Base-by-base conservation (phyloP, 2,329 filamentous ascomycete species). In the Furcasterigmium sp. region DNA sequence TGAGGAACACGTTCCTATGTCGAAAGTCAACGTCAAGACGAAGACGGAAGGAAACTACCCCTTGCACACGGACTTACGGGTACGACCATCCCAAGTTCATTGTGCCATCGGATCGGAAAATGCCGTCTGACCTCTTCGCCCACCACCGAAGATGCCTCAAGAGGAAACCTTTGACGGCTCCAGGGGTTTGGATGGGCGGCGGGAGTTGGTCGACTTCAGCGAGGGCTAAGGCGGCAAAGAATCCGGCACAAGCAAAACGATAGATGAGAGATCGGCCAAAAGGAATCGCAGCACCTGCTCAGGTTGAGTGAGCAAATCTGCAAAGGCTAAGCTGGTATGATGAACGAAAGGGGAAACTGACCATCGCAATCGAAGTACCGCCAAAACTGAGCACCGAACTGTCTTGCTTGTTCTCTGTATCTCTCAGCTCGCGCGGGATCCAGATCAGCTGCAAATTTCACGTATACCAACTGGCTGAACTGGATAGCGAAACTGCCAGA, bases 61-160 rank as follows among this genome's bases (percentile, higher is more conserved):
- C n/a, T n/a, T n/a, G n/a, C n/a, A n/a, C n/a, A n/a, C n/a, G n/a
- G n/a, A 26, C 23, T 26, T 11, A 26, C 23, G 23, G 23, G 11
- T 26, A 26, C 7, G 23, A 7, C 23, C 23, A 26, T 7, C 23
- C 23, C 7, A 26, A 11, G 11, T 26, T 87, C 44, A 90, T 67
- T 41, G 85, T 89, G 26, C 85, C 86, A 46, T 82, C 82, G 1
- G 81, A 66, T 45, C 82, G 82, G 73, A 87, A 90, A 42, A 90
- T 88, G 51, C 87, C 77, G 17, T 14, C 17, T 7, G 73, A 67
- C 50, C 89, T 84, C 0, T 75, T 82, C 53, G 85, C 82, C 86
- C 86, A 91, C 84, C 84, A 91, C 10, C 86, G 73, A 25, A 91
- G 65, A 56, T 90, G 83, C 14, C 85, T 75, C 40, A 91, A 62